These are phyloP conservation scores for Wickerhamiella domercqiae DNA, from an alignment of 805 yeast species.

Conservation along the genomic window DNA sequence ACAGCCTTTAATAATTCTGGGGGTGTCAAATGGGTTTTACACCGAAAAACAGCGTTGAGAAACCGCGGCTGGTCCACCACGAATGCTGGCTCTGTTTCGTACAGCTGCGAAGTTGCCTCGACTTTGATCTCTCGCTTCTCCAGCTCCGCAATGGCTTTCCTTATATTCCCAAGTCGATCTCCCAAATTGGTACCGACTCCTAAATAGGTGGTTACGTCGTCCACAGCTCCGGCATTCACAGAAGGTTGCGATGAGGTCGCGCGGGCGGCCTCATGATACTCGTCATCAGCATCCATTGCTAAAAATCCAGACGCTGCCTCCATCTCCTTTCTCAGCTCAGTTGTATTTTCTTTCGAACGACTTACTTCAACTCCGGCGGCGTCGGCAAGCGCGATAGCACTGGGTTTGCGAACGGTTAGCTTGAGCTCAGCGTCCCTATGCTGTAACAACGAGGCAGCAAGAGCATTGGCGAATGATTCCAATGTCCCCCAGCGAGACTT, in stretches of 20 bases:
- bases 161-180: constrained; percentile 46
- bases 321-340: constrained; percentile 8
- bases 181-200: constrained; percentile 91
- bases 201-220: constrained; percentile 35
- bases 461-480: constrained; percentile 71
- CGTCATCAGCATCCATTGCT: constrained; percentile 32
- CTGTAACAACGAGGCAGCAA: constrained; percentile 42
- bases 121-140: constrained; percentile 32
- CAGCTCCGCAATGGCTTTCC: constrained; percentile 37
- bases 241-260: not conserved
- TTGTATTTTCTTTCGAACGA: constrained; percentile 23
- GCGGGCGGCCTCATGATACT: not conserved
- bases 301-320: too few species aligned
- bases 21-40: constrained; percentile 51
- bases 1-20: constrained; percentile 41
- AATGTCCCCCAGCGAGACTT: constrained; percentile 71
- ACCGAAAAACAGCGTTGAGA: constrained; percentile 64
- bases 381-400: constrained; percentile 71
- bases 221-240: constrained; percentile 1
- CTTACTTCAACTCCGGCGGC: constrained; percentile 78
- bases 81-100: constrained; percentile 89
- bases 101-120: constrained; percentile 55
- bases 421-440: constrained; percentile 27
- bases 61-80: constrained; percentile 64
- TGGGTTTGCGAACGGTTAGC: constrained; percentile 68